These are phyloP conservation scores for Aspergillus panamensis DNA, from an alignment of 495 filamentous ascomycete genomes.

Conservation along the genomic window DNA sequence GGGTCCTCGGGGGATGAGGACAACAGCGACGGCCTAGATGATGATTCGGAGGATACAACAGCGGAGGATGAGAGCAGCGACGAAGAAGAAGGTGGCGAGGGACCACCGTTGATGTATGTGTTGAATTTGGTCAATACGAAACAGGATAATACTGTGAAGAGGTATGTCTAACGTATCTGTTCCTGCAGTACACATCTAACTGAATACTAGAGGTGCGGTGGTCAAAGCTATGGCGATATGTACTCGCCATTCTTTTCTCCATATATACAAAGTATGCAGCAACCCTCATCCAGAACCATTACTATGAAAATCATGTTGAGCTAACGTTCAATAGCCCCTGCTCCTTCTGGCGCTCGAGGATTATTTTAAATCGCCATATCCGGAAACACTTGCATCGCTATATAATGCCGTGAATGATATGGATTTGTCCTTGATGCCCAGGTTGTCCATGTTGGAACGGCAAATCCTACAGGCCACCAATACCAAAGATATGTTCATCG, in stretches of 20 bases:
- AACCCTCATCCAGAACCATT: background rate
- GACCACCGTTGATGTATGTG: conserved; percentile 94
- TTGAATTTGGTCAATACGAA: conserved; percentile 98
- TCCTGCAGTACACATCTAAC: conserved; percentile 4
- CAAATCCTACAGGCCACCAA: conserved; percentile 86
- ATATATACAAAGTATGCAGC: conserved; percentile 85
- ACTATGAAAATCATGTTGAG: background rate
- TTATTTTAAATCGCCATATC: conserved; percentile 90
- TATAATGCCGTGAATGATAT: conserved; percentile 93
- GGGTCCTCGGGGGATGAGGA: conserved; percentile 49
- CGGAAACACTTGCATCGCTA: conserved; percentile 83
- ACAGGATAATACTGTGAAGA: conserved; percentile 84
- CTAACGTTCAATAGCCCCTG: conserved; percentile 61
- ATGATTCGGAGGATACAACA: conserved; percentile 45
- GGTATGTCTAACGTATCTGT: conserved; percentile 42
- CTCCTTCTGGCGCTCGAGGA: conserved; percentile 93
- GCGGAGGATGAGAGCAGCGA: conserved; percentile 49
- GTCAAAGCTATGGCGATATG: conserved; percentile 99
- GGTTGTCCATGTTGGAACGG: conserved; percentile 75
- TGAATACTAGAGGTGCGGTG: conserved; percentile 70
- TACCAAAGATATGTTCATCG: conserved; percentile 92
- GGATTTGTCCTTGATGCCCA: conserved; percentile 93
- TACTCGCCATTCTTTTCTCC: conserved; percentile 95
- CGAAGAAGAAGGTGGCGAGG: conserved; percentile 60
- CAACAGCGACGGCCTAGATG: conserved; percentile 44